A percentile compares a stretch with the other conserved stretches of the same genome.
Evolutionary conservation across 139 green algal genomes (phyloP).

Genomic region (Parachlorella kessleri): DNA sequence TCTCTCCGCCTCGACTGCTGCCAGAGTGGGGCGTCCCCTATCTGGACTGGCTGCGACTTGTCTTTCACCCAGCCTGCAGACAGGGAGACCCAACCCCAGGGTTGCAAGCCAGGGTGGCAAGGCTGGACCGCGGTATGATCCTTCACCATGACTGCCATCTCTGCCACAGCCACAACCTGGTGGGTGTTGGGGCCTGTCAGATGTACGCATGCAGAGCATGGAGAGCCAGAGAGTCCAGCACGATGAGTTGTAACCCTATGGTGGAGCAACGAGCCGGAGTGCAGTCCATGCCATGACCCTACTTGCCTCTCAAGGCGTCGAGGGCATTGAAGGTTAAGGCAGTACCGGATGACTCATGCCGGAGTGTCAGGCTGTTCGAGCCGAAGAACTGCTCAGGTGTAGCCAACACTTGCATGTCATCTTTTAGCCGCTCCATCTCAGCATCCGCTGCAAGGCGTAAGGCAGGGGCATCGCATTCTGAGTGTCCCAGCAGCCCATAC

Average conservation of each 20-base stretch:
- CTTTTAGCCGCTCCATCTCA: not conserved
- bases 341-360: not conserved
- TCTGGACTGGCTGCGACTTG: slow-evolving; percentile 50
- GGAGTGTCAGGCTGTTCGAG: not conserved
- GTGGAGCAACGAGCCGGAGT: not conserved
- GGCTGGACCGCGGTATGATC: too few relatives aligned
- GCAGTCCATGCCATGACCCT: not conserved
- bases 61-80: not conserved
- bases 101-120: too few relatives aligned
- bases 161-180: too few relatives aligned
- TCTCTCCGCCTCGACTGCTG: slow-evolving; percentile 57
- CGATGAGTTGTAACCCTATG: too few relatives aligned
- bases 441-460: not conserved
- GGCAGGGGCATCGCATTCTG: not conserved
- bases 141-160: too few relatives aligned
- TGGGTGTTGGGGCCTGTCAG: too few relatives aligned
- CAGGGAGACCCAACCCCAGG: too few relatives aligned
- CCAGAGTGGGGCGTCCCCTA: slow-evolving; percentile 66
- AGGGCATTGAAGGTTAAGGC: not conserved
- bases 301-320: not conserved
- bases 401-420: not conserved
- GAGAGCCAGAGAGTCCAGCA: not conserved
- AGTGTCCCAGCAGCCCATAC: too few relatives aligned
- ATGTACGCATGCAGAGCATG: too few relatives aligned
- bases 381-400: slow-evolving; percentile 3